These are phyloP conservation scores for Ustilago shanxiensis DNA, from an alignment of 1,284 basidiomycete species.

Conservation along the genomic window DNA sequence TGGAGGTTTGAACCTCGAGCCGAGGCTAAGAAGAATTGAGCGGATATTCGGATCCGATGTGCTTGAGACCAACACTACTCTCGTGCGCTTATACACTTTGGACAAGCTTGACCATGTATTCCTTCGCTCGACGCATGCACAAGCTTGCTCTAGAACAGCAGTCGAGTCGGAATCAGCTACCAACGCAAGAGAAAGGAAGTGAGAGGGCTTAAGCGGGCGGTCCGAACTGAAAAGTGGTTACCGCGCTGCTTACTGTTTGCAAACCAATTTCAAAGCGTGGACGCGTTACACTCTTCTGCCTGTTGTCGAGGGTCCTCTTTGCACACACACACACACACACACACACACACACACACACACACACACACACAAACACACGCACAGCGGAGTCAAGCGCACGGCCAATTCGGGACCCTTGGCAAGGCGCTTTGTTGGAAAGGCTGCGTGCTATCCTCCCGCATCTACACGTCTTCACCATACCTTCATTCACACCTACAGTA, in stretches of 20 bases:
- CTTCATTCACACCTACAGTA: background rate
- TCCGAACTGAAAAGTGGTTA: background rate
- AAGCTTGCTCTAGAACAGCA: too few species aligned
- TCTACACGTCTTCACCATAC: background rate
- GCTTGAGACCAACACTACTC: constrained; percentile 15
- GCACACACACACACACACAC: too few species aligned
- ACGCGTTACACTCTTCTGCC: background rate
- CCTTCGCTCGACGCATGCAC: too few species aligned
- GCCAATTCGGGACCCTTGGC: constrained; percentile 2
- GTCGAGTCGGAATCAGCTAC: too few species aligned
- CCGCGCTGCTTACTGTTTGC: background rate
- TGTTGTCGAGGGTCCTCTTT: background rate
- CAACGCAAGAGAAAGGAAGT: too few species aligned
- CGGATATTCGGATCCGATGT: constrained; percentile 16
- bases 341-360: too few species aligned
- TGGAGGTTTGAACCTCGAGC: constrained; percentile 9
- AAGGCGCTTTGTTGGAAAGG: background rate
- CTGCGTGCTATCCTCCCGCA: background rate
- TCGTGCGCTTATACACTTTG: too few species aligned
- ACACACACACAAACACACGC: too few species aligned
- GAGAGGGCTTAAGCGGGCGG: background rate
- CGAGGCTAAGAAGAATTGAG: constrained; percentile 11
- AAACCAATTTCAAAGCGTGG: background rate
- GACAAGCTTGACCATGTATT: too few species aligned
- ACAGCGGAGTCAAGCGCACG: constrained; percentile 1